A percentile compares a stretch with the other conserved stretches of the same genome.
Conservation (phyloP, 805 yeast species). For the Candida loeiensis region DNA sequence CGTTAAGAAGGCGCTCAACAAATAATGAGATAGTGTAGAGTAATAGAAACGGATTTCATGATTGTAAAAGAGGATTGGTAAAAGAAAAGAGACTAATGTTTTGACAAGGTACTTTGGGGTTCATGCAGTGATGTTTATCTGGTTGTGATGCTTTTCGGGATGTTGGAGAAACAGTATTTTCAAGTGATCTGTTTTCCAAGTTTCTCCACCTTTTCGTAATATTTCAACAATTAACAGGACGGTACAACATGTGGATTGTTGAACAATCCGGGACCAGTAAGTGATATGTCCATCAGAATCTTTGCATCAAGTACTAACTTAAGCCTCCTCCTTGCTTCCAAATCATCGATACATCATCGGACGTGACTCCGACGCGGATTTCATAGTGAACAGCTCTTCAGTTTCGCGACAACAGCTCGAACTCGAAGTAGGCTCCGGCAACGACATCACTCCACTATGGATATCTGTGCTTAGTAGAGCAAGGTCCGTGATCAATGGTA, state of each 20-base stretch:
- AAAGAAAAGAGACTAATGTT: too few species aligned
- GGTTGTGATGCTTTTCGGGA: too few species aligned
- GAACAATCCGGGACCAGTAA: constrained; percentile 3
- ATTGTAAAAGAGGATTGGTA: too few species aligned
- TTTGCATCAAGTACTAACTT: not conserved
- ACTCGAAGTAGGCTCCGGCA: constrained; percentile 14
- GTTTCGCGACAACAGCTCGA: constrained; percentile 32
- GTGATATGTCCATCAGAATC: not conserved
- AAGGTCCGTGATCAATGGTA: constrained; percentile 27
- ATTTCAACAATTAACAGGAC: too few species aligned
- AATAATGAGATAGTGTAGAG: not conserved
- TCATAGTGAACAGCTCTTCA: constrained; percentile 25
- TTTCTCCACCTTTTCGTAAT: too few species aligned
- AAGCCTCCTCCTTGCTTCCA: constrained; percentile 7
- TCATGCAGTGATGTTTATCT: too few species aligned
- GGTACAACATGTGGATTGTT: constrained; percentile 4
- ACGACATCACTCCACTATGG: constrained; percentile 15
- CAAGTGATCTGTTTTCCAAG: not conserved
- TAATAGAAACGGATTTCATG: too few species aligned
- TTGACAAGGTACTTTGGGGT: too few species aligned
- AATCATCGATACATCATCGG: constrained; percentile 22
- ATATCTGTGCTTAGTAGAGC: constrained; percentile 28
- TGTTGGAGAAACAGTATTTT: not conserved
- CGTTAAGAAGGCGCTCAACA: constrained; percentile 52
- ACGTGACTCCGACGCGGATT: constrained; percentile 26